A percentile compares a stretch with the other conserved stretches of the same genome.
These are phyloP conservation scores for Aphanomyces cochlioides DNA, from an alignment of 352 stramenopile species.

Conservation along the genomic window DNA sequence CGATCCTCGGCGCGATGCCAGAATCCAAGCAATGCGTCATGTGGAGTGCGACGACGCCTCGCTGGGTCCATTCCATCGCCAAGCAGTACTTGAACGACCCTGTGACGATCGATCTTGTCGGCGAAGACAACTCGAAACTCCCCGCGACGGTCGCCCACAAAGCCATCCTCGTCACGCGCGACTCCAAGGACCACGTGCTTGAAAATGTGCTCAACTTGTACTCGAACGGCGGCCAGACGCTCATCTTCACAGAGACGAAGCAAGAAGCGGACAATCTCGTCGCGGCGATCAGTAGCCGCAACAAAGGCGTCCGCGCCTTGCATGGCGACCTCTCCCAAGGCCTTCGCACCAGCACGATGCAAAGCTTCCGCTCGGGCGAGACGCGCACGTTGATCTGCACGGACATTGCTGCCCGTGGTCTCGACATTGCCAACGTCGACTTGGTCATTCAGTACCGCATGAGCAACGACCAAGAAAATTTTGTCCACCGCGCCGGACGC, in stretches of 20 bases:
- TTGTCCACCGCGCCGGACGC: constrained; percentile 90
- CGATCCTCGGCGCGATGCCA: constrained; percentile 86
- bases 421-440: constrained; percentile 88
- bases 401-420: constrained; percentile 85
- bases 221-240: constrained; percentile 69
- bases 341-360: constrained; percentile 93
- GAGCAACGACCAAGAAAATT: constrained; percentile 91
- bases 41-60: constrained; percentile 95
- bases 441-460: constrained; percentile 93
- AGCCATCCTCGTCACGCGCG: constrained; percentile 86
- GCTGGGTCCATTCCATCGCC: constrained; percentile 93
- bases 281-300: constrained; percentile 71
- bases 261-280: constrained; percentile 93
- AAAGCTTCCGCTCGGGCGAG: constrained; percentile 91
- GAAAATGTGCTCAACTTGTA: constrained; percentile 66
- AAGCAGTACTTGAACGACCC: constrained; percentile 90
- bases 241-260: constrained; percentile 99
- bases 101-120: constrained; percentile 93
- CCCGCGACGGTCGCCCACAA: constrained; percentile 88
- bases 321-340: constrained; percentile 79
- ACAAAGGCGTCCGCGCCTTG: constrained; percentile 46
- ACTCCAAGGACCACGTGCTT: constrained; percentile 56
- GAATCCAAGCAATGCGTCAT: constrained; percentile 88
- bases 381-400: constrained; percentile 92
- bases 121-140: constrained; percentile 77